phyloP scores from a whole-genome alignment of 495 filamentous ascomycete genomes.

The Hyaloscypha bicolor region DNA sequence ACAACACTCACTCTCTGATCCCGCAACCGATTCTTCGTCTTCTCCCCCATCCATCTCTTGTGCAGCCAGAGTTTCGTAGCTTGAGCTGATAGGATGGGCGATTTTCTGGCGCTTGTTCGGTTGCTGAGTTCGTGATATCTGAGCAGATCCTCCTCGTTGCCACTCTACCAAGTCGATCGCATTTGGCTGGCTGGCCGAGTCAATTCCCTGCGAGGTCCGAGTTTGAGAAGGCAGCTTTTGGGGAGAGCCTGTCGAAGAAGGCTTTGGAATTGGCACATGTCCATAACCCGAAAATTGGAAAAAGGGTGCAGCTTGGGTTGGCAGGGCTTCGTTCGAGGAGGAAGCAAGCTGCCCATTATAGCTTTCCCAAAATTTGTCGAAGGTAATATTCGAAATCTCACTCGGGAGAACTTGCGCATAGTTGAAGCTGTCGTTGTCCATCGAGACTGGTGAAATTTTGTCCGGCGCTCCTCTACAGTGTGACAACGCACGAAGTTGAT shows the following conservation, averaged over 20 bases:
- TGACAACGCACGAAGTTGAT: not conserved
- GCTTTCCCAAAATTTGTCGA: not conserved
- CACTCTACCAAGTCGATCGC: not conserved
- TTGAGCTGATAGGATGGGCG: not conserved
- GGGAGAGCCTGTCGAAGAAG: not conserved
- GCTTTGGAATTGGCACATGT: not conserved
- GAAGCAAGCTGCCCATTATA: not conserved
- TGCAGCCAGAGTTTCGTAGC: not conserved
- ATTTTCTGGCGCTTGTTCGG: conserved; percentile 11
- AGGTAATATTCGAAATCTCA: not conserved
- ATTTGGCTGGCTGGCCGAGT: not conserved
- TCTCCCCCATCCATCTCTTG: not conserved
- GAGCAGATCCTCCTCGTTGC: not conserved
- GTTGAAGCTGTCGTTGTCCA: not conserved
- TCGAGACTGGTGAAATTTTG: not conserved
- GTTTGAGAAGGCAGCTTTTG: not conserved
- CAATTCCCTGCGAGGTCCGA: not conserved
- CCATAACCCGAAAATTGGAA: conserved; percentile 7
- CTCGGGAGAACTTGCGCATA: not conserved
- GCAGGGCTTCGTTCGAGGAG: not conserved
- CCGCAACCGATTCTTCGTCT: not conserved
- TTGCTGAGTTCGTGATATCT: conserved; percentile 5
- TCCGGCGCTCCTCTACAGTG: not conserved
- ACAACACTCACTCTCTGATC: conserved; percentile 28
- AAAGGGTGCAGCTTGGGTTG: conserved; percentile 10